Percentiles rank a stretch among this genome's conserved stretches.
Evolutionary conservation across 2,329 filamentous ascomycete species (phyloP).

Genomic region (Erysiphe pulchra): DNA sequence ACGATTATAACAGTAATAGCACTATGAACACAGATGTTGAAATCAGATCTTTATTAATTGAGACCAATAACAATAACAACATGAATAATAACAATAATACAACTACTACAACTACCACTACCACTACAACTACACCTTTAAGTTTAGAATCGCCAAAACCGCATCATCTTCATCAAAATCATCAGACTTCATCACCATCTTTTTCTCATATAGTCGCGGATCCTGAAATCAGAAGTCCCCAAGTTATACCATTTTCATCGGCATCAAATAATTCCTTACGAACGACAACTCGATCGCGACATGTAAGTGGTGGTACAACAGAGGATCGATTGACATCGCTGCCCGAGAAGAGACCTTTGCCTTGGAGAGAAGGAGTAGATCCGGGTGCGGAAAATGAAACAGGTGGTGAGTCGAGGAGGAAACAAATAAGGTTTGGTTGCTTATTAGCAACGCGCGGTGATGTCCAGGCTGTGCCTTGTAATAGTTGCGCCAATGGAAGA

Average conservation of each 20-base stretch:
- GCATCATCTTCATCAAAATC: slow-evolving; percentile 3
- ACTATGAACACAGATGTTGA: slow-evolving; percentile 4
- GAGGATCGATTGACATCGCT: slow-evolving; percentile 12
- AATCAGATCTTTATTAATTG: slow-evolving; percentile 5
- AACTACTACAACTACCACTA: background rate
- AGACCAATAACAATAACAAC: slow-evolving; percentile 4
- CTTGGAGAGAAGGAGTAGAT: slow-evolving; percentile 12
- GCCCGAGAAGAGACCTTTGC: slow-evolving; percentile 10
- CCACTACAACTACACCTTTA: slow-evolving; percentile 2
- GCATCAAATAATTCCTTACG: background rate
- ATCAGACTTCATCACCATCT: background rate
- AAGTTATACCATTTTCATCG: background rate
- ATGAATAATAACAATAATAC: too few species aligned
- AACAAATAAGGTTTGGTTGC: slow-evolving; percentile 13
- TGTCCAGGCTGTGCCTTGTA: slow-evolving; percentile 8
- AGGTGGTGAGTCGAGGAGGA: slow-evolving; percentile 12
- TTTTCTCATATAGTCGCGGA: background rate
- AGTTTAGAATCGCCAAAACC: slow-evolving; percentile 10
- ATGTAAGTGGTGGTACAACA: slow-evolving; percentile 5
- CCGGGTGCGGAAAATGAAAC: slow-evolving; percentile 11
- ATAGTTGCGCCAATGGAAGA: slow-evolving; percentile 11
- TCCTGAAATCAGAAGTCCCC: background rate
- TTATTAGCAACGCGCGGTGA: slow-evolving; percentile 12
- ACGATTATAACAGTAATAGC: too few species aligned
- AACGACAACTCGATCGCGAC: slow-evolving; percentile 1